Conservation (phyloP, 2,329 filamentous ascomycete species). For the Daldinia sp. region DNA sequence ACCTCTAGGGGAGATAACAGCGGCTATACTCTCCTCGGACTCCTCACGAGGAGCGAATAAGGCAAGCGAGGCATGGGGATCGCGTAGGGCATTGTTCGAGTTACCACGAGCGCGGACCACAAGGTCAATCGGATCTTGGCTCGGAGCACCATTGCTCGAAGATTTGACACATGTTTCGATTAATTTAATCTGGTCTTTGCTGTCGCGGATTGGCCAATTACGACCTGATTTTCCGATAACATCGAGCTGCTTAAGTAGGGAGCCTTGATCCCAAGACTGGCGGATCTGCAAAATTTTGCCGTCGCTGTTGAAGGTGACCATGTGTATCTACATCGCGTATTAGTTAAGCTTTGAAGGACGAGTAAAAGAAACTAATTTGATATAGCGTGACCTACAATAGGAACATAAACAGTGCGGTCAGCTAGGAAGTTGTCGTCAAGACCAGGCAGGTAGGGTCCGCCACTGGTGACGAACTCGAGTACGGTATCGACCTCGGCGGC, state of each 20-base stretch:
- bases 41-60: slow-evolving; percentile 77
- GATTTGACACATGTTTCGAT: slow-evolving; percentile 69
- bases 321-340: slow-evolving; percentile 71
- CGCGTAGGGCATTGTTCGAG: slow-evolving; percentile 64
- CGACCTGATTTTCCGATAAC: slow-evolving; percentile 89
- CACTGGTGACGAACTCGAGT: slow-evolving; percentile 81
- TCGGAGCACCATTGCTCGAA: slow-evolving; percentile 49
- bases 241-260: slow-evolving; percentile 90
- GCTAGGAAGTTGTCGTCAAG: slow-evolving; percentile 94
- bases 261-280: slow-evolving; percentile 93
- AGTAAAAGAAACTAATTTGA: not conserved
- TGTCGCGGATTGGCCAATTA: slow-evolving; percentile 95
- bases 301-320: slow-evolving; percentile 81
- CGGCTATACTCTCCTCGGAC: slow-evolving; percentile 58
- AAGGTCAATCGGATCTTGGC: slow-evolving; percentile 50
- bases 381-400: slow-evolving; percentile 71
- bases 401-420: slow-evolving; percentile 79
- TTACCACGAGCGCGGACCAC: slow-evolving; percentile 58
- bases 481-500: slow-evolving; percentile 83
- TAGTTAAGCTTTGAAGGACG: slow-evolving; percentile 1
- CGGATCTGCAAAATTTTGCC: slow-evolving; percentile 87
- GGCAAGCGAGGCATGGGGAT: slow-evolving; percentile 75
- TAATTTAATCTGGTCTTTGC: slow-evolving; percentile 81
- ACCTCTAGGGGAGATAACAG: slow-evolving; percentile 68
- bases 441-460: slow-evolving; percentile 85